Conservation (phyloP, 1,284 basidiomycete genomes). For the Tylopilus sp. region DNA sequence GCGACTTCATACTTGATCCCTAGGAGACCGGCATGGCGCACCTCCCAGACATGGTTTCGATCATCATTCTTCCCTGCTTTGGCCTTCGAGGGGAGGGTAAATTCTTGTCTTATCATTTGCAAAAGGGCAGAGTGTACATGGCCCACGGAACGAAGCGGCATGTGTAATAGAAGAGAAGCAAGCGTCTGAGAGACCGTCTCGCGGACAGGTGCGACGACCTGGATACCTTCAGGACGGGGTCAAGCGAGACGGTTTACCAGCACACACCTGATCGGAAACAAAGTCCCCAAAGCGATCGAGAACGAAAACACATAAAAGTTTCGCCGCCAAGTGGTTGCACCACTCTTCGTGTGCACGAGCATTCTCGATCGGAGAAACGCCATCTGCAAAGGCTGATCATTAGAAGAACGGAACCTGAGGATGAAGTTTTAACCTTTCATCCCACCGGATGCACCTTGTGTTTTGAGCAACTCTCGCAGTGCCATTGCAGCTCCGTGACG, state of each 20-base stretch:
- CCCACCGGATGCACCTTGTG: conserved; percentile 81
- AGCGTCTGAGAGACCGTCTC: conserved; percentile 96
- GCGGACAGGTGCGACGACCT: conserved; percentile 95
- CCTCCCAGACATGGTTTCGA: conserved; percentile 88
- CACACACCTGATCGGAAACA: conserved; percentile 82
- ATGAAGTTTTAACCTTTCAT: conserved; percentile 54
- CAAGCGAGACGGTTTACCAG: background rate
- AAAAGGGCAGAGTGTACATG: conserved; percentile 84
- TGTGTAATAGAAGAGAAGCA: conserved; percentile 84
- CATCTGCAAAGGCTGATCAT: conserved; percentile 38
- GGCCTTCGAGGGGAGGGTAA: conserved; percentile 43
- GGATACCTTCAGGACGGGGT: conserved; percentile 2
- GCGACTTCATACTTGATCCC: conserved; percentile 98
- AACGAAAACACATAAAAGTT: conserved; percentile 89
- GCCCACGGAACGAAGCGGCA: conserved; percentile 72
- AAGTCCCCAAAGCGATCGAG: conserved; percentile 98
- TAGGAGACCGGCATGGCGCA: conserved; percentile 93
- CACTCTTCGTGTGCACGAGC: conserved; percentile 71
- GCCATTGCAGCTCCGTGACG: conserved; percentile 94
- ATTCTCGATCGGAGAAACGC: conserved; percentile 53
- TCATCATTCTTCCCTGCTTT: conserved; percentile 40
- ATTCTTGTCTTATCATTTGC: conserved; percentile 92
- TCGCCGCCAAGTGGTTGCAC: conserved; percentile 86
- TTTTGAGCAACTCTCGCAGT: conserved; percentile 83
- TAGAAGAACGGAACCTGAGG: background rate